Evolutionary conservation across 2,329 filamentous ascomycete genomes (phyloP), one percentile per base, ranked within the genome.

Genomic region (Chrysoporthe austroafricana): DNA sequence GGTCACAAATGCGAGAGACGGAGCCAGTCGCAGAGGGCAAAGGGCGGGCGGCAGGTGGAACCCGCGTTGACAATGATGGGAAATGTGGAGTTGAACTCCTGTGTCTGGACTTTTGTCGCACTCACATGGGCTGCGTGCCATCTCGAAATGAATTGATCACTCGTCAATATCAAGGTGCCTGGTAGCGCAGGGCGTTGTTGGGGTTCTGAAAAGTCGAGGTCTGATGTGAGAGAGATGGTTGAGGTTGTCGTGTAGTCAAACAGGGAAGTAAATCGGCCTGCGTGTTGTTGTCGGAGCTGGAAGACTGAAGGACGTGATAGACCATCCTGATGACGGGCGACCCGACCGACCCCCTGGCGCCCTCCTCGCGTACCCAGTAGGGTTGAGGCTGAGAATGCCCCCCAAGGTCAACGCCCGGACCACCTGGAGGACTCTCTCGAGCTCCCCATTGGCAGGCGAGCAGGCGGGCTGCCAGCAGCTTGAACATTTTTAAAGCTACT

Each of bases 91-190:
- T 61, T 44, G 59, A 14, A n/a, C 44, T 14, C 13, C 39, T 44
- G 26, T 9, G 26, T 34, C 32, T 57, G 21, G 43, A 54, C 66
- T 59, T 26, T 26, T 50, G 62, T 36, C 54, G 56, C 34, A 68
- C 68, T 70, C 64, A 70, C 68, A 62, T 60, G 68, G 64, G 46
- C 66, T 42, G 61, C 62, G 68, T 61, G 68, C 68, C 68, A 70
- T 70, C 66, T 26, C 46, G 66, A 18, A 44, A 39, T 54, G 50
- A 46, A 57, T 48, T 52, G 48, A 43, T 60, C n/a, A 9, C 59
- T 44, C 42, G 39, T 44, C 39, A 44, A 16, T 21, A 16, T 61
- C 11, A 26, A 50, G 39, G 42, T 58, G 52, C 50, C 26, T 39
- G 43, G 36, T 16, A 18, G 39, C 26, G 34, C 13, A 7, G 42